Conservation (phyloP, 345 rosid species). For the Diplotaxis tenuifolia region DNA sequence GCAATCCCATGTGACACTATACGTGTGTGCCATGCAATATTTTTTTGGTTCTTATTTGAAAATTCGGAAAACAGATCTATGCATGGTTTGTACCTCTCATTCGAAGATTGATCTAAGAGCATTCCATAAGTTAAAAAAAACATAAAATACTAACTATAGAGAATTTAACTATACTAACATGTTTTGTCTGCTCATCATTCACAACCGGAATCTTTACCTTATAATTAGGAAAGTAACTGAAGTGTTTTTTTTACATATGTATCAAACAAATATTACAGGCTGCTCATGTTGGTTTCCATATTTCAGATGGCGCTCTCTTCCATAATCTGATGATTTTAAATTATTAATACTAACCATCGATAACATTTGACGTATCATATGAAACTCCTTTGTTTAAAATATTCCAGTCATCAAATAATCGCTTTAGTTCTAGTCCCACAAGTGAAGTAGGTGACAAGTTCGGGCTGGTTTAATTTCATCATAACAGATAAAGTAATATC, state of each 20-base stretch:
- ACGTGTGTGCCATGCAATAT: too few relatives aligned
- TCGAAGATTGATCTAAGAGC: too few relatives aligned
- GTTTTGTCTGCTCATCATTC: conserved; percentile 1
- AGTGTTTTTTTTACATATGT: background rate
- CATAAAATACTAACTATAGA: background rate
- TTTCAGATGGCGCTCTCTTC: background rate
- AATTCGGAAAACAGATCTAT: too few relatives aligned
- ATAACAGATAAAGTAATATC: background rate
- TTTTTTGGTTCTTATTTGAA: too few relatives aligned
- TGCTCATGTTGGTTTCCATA: background rate
- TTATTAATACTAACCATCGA: background rate
- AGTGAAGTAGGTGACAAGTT: background rate
- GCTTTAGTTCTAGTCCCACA: background rate
- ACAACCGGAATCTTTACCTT: background rate
- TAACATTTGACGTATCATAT: background rate
- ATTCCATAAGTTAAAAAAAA: too few relatives aligned
- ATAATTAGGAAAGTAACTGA: background rate
- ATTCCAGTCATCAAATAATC: background rate
- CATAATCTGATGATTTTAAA: background rate
- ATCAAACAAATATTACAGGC: background rate
- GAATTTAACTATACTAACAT: background rate
- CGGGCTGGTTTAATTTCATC: background rate
- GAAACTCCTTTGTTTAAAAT: background rate
- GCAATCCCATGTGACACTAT: too few relatives aligned
- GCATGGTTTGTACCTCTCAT: too few relatives aligned